Base-by-base conservation (phyloP, 805 yeast genomes). In the Cyberlindnera subsufficiens region DNA sequence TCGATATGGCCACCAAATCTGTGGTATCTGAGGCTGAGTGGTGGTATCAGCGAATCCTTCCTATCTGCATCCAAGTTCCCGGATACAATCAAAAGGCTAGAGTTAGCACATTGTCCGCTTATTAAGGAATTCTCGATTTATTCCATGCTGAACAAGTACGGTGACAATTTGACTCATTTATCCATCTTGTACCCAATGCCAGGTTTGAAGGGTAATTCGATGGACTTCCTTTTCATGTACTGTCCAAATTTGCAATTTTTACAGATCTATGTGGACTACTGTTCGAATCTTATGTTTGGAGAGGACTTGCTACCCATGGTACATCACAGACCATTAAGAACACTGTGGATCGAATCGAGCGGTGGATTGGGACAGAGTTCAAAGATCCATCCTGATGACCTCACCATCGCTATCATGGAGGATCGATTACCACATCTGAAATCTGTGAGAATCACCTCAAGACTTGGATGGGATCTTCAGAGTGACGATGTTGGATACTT, bases 161-260 rank as follows among this genome's bases (percentile, higher is more conserved):
- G 98, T 1, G 71, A 68, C 22, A 75, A 79, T 46, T 64, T 91
- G 41, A 75, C 68, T 30, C 71, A 76, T 20, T 66, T 91, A 19
- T 74, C 80, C 36, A 78, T 90, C 19, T 80, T 78, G 47, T 93
- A 86, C 56, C 99, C 99, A 2, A 79, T 91, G 90, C 96, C 96
- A 0, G 78, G 81, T 2, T 65, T 91, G 29, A 69, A 74, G 29
- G 78, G 75, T 9, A 75, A 77, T 47, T 80, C 95, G 0, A 66
- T 90, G 52, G 96, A 93, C 61, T 67, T 72, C 39, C 73, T 86
- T 1, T 81, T 91, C 52, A 63, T 73, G 14, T 79, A 79, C 56
- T 91, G 98, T 60, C 95, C 96, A 4, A 75, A 82, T 44, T 66
- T 93, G 42, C 52, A 60, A 7, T 69, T 75, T 13, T 64, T 89